These are phyloP conservation scores for Tetrapyrgos nigripes DNA, from an alignment of 1,284 basidiomycete genomes.

Conservation along the genomic window DNA sequence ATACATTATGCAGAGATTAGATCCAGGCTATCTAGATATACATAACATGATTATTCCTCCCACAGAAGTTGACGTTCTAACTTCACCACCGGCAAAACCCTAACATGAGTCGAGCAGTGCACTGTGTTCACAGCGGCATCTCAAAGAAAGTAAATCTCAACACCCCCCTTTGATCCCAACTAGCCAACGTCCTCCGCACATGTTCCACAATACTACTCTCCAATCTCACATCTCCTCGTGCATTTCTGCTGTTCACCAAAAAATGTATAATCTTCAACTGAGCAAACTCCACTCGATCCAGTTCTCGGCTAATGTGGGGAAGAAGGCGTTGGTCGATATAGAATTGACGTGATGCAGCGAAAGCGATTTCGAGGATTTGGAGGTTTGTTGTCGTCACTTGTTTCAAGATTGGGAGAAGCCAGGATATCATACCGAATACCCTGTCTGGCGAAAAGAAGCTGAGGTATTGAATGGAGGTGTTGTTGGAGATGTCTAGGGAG, in stretches of 20 bases:
- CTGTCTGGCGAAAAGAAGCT: constrained; percentile 6
- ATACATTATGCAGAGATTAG: too few relatives aligned
- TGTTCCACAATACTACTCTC: not conserved
- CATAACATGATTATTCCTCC: too few relatives aligned
- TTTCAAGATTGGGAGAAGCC: constrained; percentile 5
- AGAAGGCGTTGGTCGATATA: constrained; percentile 11
- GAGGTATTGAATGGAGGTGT: constrained; percentile 7
- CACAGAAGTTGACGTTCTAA: too few relatives aligned
- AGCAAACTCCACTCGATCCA: constrained; percentile 1
- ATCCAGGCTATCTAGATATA: too few relatives aligned
- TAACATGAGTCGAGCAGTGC: too few relatives aligned
- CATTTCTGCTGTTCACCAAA: not conserved
- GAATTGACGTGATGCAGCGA: constrained; percentile 11
- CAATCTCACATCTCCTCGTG: not conserved
- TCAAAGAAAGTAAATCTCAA: not conserved
- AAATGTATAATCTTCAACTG: constrained; percentile 9
- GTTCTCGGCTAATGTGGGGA: not conserved
- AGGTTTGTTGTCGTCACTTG: not conserved
- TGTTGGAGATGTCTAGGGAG: constrained; percentile 9
- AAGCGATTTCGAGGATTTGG: not conserved
- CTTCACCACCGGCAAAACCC: too few relatives aligned
- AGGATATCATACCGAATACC: constrained; percentile 11
- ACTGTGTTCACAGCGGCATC: too few relatives aligned
- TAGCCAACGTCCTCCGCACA: not conserved
- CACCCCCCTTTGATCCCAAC: not conserved